Conservation (phyloP, 768 basidiomycete species). For the Zangia roseola region DNA sequence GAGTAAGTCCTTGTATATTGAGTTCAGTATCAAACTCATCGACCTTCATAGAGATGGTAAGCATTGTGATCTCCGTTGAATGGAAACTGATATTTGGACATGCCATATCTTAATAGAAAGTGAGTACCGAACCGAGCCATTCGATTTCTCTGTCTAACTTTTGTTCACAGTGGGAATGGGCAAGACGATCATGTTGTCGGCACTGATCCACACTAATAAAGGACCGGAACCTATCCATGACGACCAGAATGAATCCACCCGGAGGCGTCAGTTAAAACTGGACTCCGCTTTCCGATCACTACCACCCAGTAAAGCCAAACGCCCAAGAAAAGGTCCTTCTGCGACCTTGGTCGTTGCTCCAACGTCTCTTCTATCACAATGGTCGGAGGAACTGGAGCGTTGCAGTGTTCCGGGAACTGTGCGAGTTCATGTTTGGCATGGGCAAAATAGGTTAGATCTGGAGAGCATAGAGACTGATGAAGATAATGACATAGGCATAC, state of each 20-base stretch:
- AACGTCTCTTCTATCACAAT: slow-evolving; percentile 87
- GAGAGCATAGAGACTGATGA: slow-evolving; percentile 57
- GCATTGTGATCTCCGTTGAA: too few species aligned
- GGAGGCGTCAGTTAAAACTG: slow-evolving; percentile 57
- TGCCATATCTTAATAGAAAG: slow-evolving; percentile 41
- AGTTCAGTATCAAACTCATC: too few species aligned
- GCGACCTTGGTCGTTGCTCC: slow-evolving; percentile 93
- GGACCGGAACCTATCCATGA: slow-evolving; percentile 41
- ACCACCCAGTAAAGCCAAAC: slow-evolving; percentile 30
- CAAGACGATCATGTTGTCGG: slow-evolving; percentile 91
- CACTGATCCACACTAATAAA: slow-evolving; percentile 80
- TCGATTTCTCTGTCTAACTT: slow-evolving; percentile 1
- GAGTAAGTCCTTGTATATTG: too few species aligned
- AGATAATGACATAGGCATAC: slow-evolving; percentile 51
- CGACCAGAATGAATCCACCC: slow-evolving; percentile 31
- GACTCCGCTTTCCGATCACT: slow-evolving; percentile 60
- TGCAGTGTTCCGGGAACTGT: slow-evolving; percentile 71
- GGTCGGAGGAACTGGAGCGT: slow-evolving; percentile 90
- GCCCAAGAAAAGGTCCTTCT: slow-evolving; percentile 35
- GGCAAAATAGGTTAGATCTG: slow-evolving; percentile 77
- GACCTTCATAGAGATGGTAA: too few species aligned
- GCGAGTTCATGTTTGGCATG: slow-evolving; percentile 80
- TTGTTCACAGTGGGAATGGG: slow-evolving; percentile 82
- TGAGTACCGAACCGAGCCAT: slow-evolving; percentile 29
- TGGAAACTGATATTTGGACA: slow-evolving; percentile 6